These are phyloP conservation scores for Trichoderma asperelloides DNA, from an alignment of 495 filamentous ascomycete genomes.

Conservation along the genomic window DNA sequence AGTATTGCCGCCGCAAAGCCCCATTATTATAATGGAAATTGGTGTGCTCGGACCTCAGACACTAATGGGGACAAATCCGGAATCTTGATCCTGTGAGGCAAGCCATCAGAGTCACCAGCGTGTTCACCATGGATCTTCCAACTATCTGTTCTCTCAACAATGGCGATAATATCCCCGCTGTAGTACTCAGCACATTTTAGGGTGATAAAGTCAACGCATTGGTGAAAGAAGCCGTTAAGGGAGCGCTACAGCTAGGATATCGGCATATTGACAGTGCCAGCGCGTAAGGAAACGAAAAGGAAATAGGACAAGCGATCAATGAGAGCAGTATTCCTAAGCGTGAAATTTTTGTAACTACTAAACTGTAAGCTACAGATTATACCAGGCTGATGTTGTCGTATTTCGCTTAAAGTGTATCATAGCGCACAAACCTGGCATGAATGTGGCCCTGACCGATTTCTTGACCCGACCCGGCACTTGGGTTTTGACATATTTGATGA, in stretches of 20 bases:
- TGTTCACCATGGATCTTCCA: too few species aligned
- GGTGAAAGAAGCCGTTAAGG: slow-evolving; percentile 52
- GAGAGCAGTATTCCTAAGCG: slow-evolving; percentile 72
- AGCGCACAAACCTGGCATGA: slow-evolving; percentile 46
- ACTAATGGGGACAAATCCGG: too few species aligned
- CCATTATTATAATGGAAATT: too few species aligned
- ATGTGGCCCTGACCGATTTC: slow-evolving; percentile 20
- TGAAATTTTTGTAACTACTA: slow-evolving; percentile 82
- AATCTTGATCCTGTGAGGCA: too few species aligned
- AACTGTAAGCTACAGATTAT: slow-evolving; percentile 51
- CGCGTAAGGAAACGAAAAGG: slow-evolving; percentile 76
- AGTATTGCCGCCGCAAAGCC: too few species aligned
- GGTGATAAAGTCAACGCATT: slow-evolving; percentile 25
- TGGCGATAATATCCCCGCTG: slow-evolving; percentile 50
- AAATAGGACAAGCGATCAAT: slow-evolving; percentile 70
- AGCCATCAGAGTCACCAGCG: too few species aligned
- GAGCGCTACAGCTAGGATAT: slow-evolving; percentile 61
- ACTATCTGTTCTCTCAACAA: slow-evolving; percentile 34
- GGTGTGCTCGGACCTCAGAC: too few species aligned
- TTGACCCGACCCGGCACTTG: slow-evolving; percentile 22
- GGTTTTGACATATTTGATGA: slow-evolving; percentile 30
- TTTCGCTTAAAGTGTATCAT: background rate
- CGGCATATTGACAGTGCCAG: slow-evolving; percentile 54
- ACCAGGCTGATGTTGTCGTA: background rate
- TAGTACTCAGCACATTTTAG: slow-evolving; percentile 60